Evolutionary conservation across 768 basidiomycete genomes (phyloP).

Genomic region (Chalciporus pseudorubinellus): DNA sequence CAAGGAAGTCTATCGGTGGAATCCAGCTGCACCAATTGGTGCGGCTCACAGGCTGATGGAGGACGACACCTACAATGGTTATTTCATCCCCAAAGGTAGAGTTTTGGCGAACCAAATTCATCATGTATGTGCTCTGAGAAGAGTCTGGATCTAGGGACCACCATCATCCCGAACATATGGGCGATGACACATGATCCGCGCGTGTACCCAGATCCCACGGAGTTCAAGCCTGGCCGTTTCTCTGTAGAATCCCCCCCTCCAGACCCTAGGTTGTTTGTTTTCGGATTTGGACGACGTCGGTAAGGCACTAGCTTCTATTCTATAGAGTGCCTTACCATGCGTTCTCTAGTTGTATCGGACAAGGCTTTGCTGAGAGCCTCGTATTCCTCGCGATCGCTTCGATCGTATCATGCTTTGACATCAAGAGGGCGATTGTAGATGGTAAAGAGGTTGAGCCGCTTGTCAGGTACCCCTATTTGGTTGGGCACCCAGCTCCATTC

Average conservation of each 20-base stretch:
- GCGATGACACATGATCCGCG: slow-evolving; percentile 3
- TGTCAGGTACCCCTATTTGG: slow-evolving; percentile 1
- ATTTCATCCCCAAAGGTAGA: slow-evolving; percentile 3
- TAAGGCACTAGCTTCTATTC: background rate
- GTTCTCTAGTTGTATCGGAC: background rate
- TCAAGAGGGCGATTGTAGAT: background rate
- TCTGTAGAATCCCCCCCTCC: background rate
- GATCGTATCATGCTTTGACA: background rate
- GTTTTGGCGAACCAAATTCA: background rate
- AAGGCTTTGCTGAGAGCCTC: slow-evolving; percentile 1
- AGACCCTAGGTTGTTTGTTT: slow-evolving; percentile 1
- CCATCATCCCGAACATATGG: slow-evolving; percentile 4
- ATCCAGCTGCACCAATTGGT: slow-evolving; percentile 9
- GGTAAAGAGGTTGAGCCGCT: background rate
- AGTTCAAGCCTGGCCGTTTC: background rate
- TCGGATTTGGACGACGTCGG: slow-evolving; percentile 7
- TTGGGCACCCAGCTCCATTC: slow-evolving; percentile 1
- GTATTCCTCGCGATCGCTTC: background rate
- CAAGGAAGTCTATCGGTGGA: slow-evolving; percentile 24
- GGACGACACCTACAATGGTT: slow-evolving; percentile 5
- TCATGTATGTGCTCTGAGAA: background rate
- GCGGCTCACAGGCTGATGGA: slow-evolving; percentile 11
- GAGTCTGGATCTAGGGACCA: background rate
- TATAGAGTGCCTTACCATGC: background rate
- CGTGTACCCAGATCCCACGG: slow-evolving; percentile 1